Evolutionary conservation across 306 rosid genomes (phyloP).

Genomic region (Coriaria nepalensis): DNA sequence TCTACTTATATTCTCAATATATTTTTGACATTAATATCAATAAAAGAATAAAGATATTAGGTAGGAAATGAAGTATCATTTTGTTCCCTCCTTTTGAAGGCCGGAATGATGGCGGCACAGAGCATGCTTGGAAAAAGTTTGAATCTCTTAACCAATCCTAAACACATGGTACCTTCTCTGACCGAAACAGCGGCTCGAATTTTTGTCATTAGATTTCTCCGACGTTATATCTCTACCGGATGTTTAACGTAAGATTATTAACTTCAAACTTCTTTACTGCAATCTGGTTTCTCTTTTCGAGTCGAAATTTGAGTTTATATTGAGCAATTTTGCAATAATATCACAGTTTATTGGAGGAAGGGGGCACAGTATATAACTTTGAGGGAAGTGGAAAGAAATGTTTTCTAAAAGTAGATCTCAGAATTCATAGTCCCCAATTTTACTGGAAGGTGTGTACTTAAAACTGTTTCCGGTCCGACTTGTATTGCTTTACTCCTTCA

Average conservation of each 20-base stretch:
- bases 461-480: background rate
- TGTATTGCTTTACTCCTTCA: slow-evolving; percentile 1
- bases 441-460: slow-evolving; percentile 72
- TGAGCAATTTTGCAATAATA: too few species aligned
- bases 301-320: background rate
- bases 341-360: slow-evolving; percentile 69
- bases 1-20: too few species aligned
- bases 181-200: slow-evolving; percentile 62
- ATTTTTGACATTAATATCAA: too few species aligned
- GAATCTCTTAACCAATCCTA: slow-evolving; percentile 50
- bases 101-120: slow-evolving; percentile 71
- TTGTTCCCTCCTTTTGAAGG: slow-evolving; percentile 51
- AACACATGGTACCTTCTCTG: slow-evolving; percentile 79
- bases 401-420: slow-evolving; percentile 30
- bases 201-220: slow-evolving; percentile 55
- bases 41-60: slow-evolving; percentile 1
- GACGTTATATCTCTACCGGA: slow-evolving; percentile 43
- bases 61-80: background rate
- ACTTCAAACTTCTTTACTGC: too few species aligned
- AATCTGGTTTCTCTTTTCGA: background rate
- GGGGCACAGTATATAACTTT: slow-evolving; percentile 69
- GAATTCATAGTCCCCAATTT: slow-evolving; percentile 67
- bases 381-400: slow-evolving; percentile 50
- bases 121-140: slow-evolving; percentile 44
- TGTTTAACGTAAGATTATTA: slow-evolving; percentile 56